Evolutionary conservation across 2,329 filamentous ascomycete species (phyloP).

Genomic region (Lojkania enalia): DNA sequence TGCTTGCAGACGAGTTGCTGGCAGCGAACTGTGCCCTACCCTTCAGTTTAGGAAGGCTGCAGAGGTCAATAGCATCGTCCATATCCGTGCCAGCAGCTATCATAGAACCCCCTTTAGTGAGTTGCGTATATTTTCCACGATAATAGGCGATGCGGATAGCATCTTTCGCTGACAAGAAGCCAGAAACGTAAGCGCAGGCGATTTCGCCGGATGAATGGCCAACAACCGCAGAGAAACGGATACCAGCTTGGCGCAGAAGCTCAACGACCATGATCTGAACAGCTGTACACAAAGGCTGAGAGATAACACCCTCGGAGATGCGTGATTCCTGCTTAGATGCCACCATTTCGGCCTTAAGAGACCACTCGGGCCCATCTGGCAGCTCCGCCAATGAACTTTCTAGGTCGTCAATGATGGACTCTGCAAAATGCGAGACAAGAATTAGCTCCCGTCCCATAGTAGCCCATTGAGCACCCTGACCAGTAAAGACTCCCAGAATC

Average conservation of each 20-base stretch:
- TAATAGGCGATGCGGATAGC: conserved; percentile 28
- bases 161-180: conserved; percentile 15
- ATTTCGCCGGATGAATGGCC: conserved; percentile 51
- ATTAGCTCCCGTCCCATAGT: conserved; percentile 45
- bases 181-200: conserved; percentile 43
- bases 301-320: conserved; percentile 20
- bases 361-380: conserved; percentile 18
- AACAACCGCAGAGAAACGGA: conserved; percentile 39
- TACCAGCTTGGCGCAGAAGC: conserved; percentile 30
- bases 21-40: conserved; percentile 13
- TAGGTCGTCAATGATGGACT: conserved; percentile 20
- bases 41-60: conserved; percentile 24
- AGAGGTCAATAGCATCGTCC: conserved; percentile 13
- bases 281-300: conserved; percentile 42
- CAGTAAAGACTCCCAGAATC: conserved; percentile 46
- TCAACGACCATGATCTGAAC: conserved; percentile 42
- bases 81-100: conserved; percentile 23
- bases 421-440: conserved; percentile 18
- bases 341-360: conserved; percentile 17
- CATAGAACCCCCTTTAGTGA: conserved; percentile 37
- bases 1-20: conserved; percentile 41
- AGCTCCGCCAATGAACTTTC: conserved; percentile 17
- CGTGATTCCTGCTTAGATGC: neutral
- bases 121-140: conserved; percentile 17
- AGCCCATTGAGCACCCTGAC: conserved; percentile 49